A percentile compares a stretch with the other conserved stretches of the same genome.
Evolutionary conservation across 1,139 yeast genomes (phyloP).

Genomic region (Geotrichum bryndzae): DNA sequence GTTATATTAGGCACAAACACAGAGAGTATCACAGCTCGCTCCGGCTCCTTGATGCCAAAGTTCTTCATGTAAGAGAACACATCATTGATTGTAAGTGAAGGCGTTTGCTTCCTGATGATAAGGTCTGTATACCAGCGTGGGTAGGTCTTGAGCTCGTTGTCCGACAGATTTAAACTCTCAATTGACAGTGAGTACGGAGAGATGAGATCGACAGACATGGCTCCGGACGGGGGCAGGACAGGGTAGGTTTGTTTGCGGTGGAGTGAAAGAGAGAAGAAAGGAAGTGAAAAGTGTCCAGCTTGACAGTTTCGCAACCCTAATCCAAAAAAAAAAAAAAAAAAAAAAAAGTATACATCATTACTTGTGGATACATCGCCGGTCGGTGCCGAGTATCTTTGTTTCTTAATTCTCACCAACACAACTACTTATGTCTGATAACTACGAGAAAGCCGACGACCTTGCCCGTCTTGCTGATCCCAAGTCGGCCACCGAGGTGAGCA

Average conservation of each 20-base stretch:
- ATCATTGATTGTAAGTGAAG: conserved; percentile 36
- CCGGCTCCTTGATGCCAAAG: conserved; percentile 36
- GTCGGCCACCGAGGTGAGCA: conserved; percentile 12
- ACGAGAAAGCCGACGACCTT: conserved; percentile 5
- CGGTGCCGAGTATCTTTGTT: background rate
- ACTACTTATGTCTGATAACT: background rate
- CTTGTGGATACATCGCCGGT: too few relatives aligned
- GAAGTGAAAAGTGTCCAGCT: background rate
- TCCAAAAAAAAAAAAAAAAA: background rate
- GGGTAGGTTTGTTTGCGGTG: background rate
- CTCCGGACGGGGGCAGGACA: background rate
- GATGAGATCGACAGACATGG: conserved; percentile 5
- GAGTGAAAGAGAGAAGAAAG: background rate
- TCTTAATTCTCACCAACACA: background rate
- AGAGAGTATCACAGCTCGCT: conserved; percentile 27
- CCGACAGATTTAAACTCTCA: conserved; percentile 35
- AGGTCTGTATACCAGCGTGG: conserved; percentile 43
- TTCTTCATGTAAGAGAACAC: conserved; percentile 37
- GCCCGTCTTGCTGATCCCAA: background rate
- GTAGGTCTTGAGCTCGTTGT: conserved; percentile 37
- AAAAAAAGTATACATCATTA: background rate
- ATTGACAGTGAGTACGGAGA: conserved; percentile 18
- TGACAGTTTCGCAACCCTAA: background rate
- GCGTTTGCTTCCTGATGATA: conserved; percentile 36
- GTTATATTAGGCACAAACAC: conserved; percentile 32